Percentiles rank a stretch among this genome's conserved stretches.
phyloP scores from a whole-genome alignment of 371 early-diverging fungal genomes.

The Paraphysoderma sedebokerense region DNA sequence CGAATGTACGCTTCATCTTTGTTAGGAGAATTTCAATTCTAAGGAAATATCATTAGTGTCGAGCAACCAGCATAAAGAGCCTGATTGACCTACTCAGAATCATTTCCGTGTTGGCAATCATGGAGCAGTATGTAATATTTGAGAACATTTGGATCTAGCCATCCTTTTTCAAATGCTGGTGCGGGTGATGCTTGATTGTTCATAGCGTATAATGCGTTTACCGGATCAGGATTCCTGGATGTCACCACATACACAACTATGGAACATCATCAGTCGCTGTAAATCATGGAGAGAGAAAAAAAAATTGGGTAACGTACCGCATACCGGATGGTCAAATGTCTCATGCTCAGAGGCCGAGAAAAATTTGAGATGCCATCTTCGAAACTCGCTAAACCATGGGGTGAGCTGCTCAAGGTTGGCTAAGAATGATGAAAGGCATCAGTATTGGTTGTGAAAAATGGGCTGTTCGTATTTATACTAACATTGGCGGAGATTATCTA shows the following conservation, averaged over 20 bases:
- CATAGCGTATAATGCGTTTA: conserved; percentile 40
- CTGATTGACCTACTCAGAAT: background rate
- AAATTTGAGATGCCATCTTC: conserved; percentile 39
- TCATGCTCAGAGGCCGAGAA: conserved; percentile 71
- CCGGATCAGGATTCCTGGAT: conserved; percentile 55
- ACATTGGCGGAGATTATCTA: too few species aligned
- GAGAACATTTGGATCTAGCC: conserved; percentile 41
- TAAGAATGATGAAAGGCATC: too few species aligned
- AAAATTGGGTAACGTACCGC: conserved; percentile 38
- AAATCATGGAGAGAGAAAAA: background rate
- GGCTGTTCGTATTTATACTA: too few species aligned
- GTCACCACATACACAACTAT: conserved; percentile 53
- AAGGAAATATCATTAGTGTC: too few species aligned
- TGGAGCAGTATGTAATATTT: conserved; percentile 58
- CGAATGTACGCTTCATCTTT: conserved; percentile 44
- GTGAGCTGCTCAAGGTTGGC: too few species aligned
- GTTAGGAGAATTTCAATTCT: conserved; percentile 39
- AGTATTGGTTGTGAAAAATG: too few species aligned
- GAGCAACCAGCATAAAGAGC: background rate
- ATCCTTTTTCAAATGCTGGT: conserved; percentile 40
- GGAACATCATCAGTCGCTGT: background rate
- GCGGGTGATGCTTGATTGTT: conserved; percentile 32
- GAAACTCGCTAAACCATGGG: conserved; percentile 80
- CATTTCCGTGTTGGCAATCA: conserved; percentile 32
- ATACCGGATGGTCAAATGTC: conserved; percentile 85